Base-by-base conservation (phyloP, 139 green algal genomes). In the Tetradesmus lagerheimii region DNA sequence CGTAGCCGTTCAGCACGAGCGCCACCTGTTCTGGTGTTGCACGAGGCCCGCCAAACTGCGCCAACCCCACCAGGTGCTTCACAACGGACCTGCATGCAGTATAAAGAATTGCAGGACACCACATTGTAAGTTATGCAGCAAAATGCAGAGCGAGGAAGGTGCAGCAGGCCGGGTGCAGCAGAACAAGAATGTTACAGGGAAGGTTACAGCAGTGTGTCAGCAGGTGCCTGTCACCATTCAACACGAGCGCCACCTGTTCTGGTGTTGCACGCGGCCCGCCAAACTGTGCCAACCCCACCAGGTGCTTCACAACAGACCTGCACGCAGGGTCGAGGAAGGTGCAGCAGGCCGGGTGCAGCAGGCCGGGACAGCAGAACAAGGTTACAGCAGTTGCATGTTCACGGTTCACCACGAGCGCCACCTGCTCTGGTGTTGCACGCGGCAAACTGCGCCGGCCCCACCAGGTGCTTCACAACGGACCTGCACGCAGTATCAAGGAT, bases 251-350 rank as follows among this genome's bases (percentile, higher is more conserved):
- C 83, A 95, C 91, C 67, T 93, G 92, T 64, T 98, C 97, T 11
- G 97, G 96, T 25, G 94, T 97, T 34, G 92, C 94, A 3, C 91
- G 57, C 39, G 45, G 39, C 0, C 96, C 97, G 0, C 97, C 97
- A 90, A 98, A 97, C n/a, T 89, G 81, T 1, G 25, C 37, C 45
- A 98, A 75, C 4, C 96, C 96, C 87, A 96, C 93, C 20, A 99
- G 39, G 80, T 94, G 79, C 83, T 92, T 90, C 34, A 80, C 53
- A 20, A 39, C 88, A 94, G 14, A 57, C 62, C 75, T 81, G 57
- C 57, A 71, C 18, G 47, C 47, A 62, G 12, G 20, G 9, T 23
- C n/a, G n/a, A n/a, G n/a, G n/a, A n/a, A n/a, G n/a, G n/a, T n/a
- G n/a, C n/a, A n/a, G n/a, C n/a, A n/a, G n/a, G n/a, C n/a, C n/a